Conservation (phyloP, 768 basidiomycete genomes). For the Russula griseocarnosa region DNA sequence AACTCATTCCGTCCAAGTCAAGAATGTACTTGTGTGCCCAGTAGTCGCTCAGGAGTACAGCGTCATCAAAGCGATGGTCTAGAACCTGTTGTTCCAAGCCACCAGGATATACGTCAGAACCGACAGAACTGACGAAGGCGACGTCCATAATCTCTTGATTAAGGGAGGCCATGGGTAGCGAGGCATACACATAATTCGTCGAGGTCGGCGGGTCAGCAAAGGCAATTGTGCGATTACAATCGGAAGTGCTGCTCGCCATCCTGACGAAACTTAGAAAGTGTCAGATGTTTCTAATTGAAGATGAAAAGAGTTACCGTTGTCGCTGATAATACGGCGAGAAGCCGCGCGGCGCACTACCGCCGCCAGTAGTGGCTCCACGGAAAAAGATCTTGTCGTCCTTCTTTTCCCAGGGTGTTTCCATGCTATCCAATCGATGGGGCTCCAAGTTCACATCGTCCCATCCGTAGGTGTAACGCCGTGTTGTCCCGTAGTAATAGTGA, state of each 20-base stretch:
- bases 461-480: conserved; percentile 79
- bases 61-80: conserved; percentile 65
- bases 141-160: conserved; percentile 84
- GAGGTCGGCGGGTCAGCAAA: conserved; percentile 64
- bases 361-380: conserved; percentile 95
- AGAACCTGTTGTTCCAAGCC: conserved; percentile 61
- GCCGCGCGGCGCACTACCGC: conserved; percentile 81
- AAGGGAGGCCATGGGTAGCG: conserved; percentile 54
- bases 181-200: conserved; percentile 54
- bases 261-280: conserved; percentile 55
- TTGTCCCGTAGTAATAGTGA: conserved; percentile 91
- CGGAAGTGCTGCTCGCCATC: conserved; percentile 60
- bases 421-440: conserved; percentile 71
- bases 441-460: conserved; percentile 78
- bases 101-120: conserved; percentile 67
- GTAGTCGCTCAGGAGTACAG: conserved; percentile 77
- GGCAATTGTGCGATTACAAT: conserved; percentile 56
- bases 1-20: conserved; percentile 94
- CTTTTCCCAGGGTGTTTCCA: conserved; percentile 85
- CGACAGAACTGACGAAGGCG: conserved; percentile 77
- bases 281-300: conserved; percentile 19
- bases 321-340: conserved; percentile 81
- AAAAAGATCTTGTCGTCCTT: conserved; percentile 90
- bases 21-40: conserved; percentile 91
- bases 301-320: conserved; percentile 53